Conservation (phyloP, 2,329 filamentous ascomycete species). For the Knufia fluminis region DNA sequence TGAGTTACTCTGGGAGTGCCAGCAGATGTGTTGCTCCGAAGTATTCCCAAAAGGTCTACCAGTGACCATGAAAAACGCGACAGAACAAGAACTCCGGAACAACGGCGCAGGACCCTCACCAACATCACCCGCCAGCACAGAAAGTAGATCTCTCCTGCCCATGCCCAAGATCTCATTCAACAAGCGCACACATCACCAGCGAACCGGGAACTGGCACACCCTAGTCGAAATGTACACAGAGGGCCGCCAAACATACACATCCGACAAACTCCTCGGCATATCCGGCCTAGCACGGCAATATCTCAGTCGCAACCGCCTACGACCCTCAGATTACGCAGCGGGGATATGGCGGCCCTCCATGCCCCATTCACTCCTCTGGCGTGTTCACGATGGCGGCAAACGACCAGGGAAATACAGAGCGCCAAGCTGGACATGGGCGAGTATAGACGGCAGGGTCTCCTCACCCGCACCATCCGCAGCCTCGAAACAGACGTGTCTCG, state of each 20-base stretch:
- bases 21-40: constrained; percentile 23
- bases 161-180: constrained; percentile 16
- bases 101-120: constrained; percentile 9
- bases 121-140: constrained; percentile 8
- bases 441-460: constrained; percentile 22
- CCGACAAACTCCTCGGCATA: constrained; percentile 22
- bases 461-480: constrained; percentile 16
- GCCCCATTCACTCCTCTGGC: constrained; percentile 22
- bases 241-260: constrained; percentile 18
- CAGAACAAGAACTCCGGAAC: constrained; percentile 4
- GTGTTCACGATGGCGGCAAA: constrained; percentile 15
- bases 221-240: constrained; percentile 22
- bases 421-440: constrained; percentile 23
- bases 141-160: constrained; percentile 3
- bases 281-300: constrained; percentile 21
- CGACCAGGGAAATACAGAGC: constrained; percentile 20
- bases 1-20: constrained; percentile 26
- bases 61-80: constrained; percentile 13
- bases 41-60: constrained; percentile 24
- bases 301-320: constrained; percentile 18
- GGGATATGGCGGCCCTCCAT: constrained; percentile 21
- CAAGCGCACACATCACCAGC: constrained; percentile 22
- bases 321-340: constrained; percentile 19
- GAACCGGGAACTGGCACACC: constrained; percentile 22
- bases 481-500: constrained; percentile 20